Conservation (phyloP, 2,329 filamentous ascomycete species). For the Aspergillus viridinutans region DNA sequence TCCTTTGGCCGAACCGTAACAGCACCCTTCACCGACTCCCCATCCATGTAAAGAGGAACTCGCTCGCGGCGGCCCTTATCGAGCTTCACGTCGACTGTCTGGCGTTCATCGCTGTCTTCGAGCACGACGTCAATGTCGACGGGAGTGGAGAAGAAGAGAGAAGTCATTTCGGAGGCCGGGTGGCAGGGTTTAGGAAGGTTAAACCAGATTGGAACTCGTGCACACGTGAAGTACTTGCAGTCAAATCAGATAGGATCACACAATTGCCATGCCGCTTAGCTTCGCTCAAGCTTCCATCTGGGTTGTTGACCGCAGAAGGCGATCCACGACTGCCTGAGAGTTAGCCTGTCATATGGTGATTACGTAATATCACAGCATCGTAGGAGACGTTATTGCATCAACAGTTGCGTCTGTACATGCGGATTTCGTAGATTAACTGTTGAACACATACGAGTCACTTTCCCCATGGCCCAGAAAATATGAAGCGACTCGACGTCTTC, state of each 20-base stretch:
- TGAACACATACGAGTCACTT: not conserved
- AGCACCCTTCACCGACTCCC: conserved; percentile 94
- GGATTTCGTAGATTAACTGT: not conserved
- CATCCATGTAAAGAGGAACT: conserved; percentile 94
- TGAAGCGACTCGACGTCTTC: not conserved
- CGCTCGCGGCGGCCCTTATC: conserved; percentile 98
- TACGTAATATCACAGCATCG: conserved; percentile 9
- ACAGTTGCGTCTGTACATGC: not conserved
- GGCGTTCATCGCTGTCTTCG: conserved; percentile 87
- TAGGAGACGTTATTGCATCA: not conserved
- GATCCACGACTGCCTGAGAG: conserved; percentile 6
- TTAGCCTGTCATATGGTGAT: conserved; percentile 7
- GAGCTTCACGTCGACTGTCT: conserved; percentile 95
- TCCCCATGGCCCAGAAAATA: not conserved
- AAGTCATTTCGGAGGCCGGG: conserved; percentile 64
- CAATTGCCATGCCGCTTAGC: conserved; percentile 1
- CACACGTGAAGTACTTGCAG: not conserved
- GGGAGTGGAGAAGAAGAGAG: conserved; percentile 97
- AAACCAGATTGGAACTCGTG: conserved; percentile 13
- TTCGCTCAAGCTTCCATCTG: not conserved
- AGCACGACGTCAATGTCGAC: conserved; percentile 99
- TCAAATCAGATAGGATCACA: not conserved
- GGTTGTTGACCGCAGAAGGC: not conserved
- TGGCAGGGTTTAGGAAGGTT: conserved; percentile 2
- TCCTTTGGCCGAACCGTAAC: conserved; percentile 96